phyloP scores from a whole-genome alignment of 2,329 filamentous ascomycete genomes.

The Dactylellina parvicollis region DNA sequence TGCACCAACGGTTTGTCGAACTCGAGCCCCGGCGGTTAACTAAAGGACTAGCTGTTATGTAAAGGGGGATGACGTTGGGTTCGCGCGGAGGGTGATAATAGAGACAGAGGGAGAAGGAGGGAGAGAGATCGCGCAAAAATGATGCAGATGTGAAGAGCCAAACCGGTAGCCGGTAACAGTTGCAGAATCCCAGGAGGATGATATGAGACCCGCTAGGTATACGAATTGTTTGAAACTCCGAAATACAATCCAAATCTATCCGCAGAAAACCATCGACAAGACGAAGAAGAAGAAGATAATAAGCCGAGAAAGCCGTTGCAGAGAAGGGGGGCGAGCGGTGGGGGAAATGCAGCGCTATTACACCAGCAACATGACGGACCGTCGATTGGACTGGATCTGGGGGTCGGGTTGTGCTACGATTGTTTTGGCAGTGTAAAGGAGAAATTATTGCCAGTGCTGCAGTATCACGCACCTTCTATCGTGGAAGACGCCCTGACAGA shows the following conservation, averaged over 20 bases:
- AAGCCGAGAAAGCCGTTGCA: too few species aligned
- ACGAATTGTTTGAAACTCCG: too few species aligned
- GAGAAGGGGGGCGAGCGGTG: neutral
- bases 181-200: neutral
- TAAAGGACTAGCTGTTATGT: too few species aligned
- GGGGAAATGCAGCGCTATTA: neutral
- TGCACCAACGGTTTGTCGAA: conserved; percentile 37
- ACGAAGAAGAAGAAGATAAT: conserved; percentile 3
- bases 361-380: neutral
- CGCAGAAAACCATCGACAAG: neutral
- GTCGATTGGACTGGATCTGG: conserved; percentile 5
- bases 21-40: conserved; percentile 35
- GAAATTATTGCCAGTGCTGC: conserved; percentile 3
- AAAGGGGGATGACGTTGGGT: conserved; percentile 43
- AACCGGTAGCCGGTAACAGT: neutral
- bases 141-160: conserved; percentile 23
- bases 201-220: too few species aligned
- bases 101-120: neutral
- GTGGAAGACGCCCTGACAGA: conserved; percentile 22
- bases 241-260: neutral
- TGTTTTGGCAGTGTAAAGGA: conserved; percentile 48
- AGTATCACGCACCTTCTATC: conserved; percentile 16
- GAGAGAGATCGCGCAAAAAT: conserved; percentile 37
- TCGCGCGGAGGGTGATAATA: neutral
- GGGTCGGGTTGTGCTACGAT: conserved; percentile 15